Percentiles rank a stretch among this genome's conserved stretches.
Conservation (phyloP, 306 rosid species). For the Rubus parviflorus region DNA sequence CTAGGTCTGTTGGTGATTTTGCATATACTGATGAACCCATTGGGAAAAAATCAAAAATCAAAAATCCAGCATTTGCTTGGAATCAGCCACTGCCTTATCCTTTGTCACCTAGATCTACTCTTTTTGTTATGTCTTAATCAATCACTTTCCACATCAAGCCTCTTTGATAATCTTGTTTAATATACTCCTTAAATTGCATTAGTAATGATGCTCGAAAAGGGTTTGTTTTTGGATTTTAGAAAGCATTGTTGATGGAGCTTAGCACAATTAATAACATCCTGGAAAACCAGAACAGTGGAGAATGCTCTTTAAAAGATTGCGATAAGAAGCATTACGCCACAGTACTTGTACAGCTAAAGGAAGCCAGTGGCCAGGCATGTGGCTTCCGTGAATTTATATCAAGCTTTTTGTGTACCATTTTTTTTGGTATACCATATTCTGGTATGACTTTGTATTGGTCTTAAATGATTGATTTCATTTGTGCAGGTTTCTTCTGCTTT, state of each 20-base stretch:
- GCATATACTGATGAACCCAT: background rate
- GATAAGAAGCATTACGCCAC: constrained; percentile 80
- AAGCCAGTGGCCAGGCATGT: constrained; percentile 98
- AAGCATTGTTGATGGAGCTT: constrained; percentile 61
- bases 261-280: constrained; percentile 49
- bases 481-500: constrained; percentile 76
- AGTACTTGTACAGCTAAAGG: constrained; percentile 94
- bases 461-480: constrained; percentile 25
- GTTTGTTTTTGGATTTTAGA: constrained; percentile 41
- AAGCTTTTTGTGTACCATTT: constrained; percentile 6
- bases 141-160: constrained; percentile 5
- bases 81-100: constrained; percentile 1
- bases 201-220: constrained; percentile 20
- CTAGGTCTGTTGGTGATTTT: constrained; percentile 2
- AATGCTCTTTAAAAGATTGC: constrained; percentile 50
- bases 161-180: constrained; percentile 3
- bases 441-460: constrained; percentile 23
- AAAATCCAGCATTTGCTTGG: background rate
- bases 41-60: background rate
- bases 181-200: constrained; percentile 6
- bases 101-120: constrained; percentile 1
- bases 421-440: constrained; percentile 15
- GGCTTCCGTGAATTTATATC: constrained; percentile 67
- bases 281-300: constrained; percentile 61
- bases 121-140: background rate